Percentiles rank a stretch among this genome's conserved stretches.
phyloP scores from a whole-genome alignment of 176 grass and related monocot species.

The Musa acuminata region DNA sequence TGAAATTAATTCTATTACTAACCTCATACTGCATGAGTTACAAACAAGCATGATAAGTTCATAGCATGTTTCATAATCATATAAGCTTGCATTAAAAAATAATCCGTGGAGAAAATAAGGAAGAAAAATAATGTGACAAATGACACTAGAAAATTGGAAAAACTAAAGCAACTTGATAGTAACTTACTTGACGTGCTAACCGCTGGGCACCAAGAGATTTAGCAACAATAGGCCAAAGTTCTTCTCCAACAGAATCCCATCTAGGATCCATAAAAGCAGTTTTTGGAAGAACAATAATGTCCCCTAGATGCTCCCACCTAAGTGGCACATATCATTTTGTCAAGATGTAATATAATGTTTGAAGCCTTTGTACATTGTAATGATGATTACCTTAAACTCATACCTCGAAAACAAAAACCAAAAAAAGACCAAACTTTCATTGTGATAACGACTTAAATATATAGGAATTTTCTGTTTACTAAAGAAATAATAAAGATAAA shows the following conservation, averaged over 20 bases:
- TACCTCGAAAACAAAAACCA: background rate
- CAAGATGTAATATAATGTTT: background rate
- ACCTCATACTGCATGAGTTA: background rate
- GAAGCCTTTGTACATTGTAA: background rate
- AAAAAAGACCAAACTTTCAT: background rate
- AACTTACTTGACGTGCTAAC: constrained; percentile 83
- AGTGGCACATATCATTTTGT: constrained; percentile 16
- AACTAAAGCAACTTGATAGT: background rate
- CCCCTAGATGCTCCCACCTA: constrained; percentile 88
- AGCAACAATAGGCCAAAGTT: constrained; percentile 83
- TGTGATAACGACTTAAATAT: background rate
- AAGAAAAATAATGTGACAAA: background rate
- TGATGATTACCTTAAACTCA: too few species aligned
- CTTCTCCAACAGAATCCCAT: constrained; percentile 64
- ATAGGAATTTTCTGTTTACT: background rate
- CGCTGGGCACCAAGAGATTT: constrained; percentile 52
- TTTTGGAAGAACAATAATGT: constrained; percentile 77
- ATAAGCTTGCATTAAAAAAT: background rate
- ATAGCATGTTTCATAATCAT: background rate
- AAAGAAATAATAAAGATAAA: background rate
- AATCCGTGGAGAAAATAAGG: background rate
- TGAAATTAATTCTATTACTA: too few species aligned
- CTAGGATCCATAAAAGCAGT: constrained; percentile 70
- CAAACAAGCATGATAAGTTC: background rate
- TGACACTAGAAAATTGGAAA: constrained; percentile 1